A percentile compares a stretch with the other conserved stretches of the same genome.
Conservation (phyloP, 1,284 basidiomycete species). For the Laetiporus sulphureus region DNA sequence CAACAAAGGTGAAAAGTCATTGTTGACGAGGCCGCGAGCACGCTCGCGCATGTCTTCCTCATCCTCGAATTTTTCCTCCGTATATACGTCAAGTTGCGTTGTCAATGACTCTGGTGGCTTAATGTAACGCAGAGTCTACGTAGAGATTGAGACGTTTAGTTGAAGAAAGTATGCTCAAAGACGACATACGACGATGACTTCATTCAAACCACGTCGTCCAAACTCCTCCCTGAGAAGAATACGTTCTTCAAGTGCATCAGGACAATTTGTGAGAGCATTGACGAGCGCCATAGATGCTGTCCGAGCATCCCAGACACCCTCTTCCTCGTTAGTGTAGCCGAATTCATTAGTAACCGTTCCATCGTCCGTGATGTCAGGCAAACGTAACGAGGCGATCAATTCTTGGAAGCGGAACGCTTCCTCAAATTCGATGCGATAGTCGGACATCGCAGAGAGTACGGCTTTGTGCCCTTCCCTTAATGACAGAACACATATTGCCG, state of each 20-base stretch:
- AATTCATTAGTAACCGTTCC: slow-evolving; percentile 29
- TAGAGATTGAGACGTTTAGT: slow-evolving; percentile 1
- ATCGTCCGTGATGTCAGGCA: slow-evolving; percentile 39
- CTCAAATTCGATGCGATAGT: slow-evolving; percentile 65
- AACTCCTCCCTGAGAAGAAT: slow-evolving; percentile 79
- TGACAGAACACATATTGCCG: slow-evolving; percentile 77
- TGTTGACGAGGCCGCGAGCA: slow-evolving; percentile 38
- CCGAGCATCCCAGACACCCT: slow-evolving; percentile 78
- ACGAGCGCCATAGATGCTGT: slow-evolving; percentile 72
- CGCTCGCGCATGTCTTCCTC: slow-evolving; percentile 76
- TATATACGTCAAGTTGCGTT: slow-evolving; percentile 75
- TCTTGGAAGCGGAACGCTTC: slow-evolving; percentile 80
- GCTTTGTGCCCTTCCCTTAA: slow-evolving; percentile 64
- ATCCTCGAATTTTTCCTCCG: slow-evolving; percentile 86
- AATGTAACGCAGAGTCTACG: slow-evolving; percentile 65
- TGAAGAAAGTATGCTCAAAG: not conserved
- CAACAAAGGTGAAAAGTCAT: slow-evolving; percentile 37
- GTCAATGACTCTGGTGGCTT: slow-evolving; percentile 69
- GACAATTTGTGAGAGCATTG: slow-evolving; percentile 76
- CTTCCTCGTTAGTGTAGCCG: slow-evolving; percentile 44
- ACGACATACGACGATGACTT: slow-evolving; percentile 69
- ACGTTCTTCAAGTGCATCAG: slow-evolving; percentile 73
- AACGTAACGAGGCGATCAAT: slow-evolving; percentile 58
- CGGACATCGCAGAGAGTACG: slow-evolving; percentile 75
- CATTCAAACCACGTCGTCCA: slow-evolving; percentile 73